Percentiles rank a stretch among this genome's conserved stretches.
These are phyloP conservation scores for Phytophthora uliginosa DNA, from an alignment of 352 stramenopile genomes.

Conservation along the genomic window DNA sequence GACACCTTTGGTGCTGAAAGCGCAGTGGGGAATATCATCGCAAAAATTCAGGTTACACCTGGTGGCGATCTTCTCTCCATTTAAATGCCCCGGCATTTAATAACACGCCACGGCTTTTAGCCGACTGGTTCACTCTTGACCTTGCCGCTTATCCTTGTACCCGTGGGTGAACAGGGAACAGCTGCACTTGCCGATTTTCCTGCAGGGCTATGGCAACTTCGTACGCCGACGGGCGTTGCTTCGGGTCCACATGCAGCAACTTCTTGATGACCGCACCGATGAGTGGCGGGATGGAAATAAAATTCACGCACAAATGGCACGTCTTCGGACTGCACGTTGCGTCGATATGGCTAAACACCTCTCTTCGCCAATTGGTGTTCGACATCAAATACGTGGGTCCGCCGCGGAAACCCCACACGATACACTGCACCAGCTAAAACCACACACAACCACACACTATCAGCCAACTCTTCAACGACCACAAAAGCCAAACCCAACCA, in stretches of 20 bases:
- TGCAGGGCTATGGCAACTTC: slow-evolving; percentile 78
- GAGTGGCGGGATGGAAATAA: slow-evolving; percentile 82
- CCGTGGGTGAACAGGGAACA: slow-evolving; percentile 54
- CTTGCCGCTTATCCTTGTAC: slow-evolving; percentile 19
- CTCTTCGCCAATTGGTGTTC: slow-evolving; percentile 73
- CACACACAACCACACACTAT: slow-evolving; percentile 7
- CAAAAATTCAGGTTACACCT: neutral
- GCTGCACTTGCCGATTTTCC: slow-evolving; percentile 66
- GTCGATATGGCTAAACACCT: slow-evolving; percentile 86
- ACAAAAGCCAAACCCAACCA: slow-evolving; percentile 5
- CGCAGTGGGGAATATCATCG: neutral
- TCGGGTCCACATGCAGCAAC: slow-evolving; percentile 78
- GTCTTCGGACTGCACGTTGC: slow-evolving; percentile 57
- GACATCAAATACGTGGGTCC: slow-evolving; percentile 68
- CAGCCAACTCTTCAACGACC: neutral
- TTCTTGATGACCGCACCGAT: slow-evolving; percentile 84
- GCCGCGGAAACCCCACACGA: slow-evolving; percentile 84
- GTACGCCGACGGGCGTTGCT: slow-evolving; percentile 72
- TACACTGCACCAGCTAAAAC: slow-evolving; percentile 76
- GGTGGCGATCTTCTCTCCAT: neutral
- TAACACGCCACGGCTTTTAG: neutral
- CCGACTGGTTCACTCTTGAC: neutral
- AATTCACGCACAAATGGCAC: slow-evolving; percentile 83
- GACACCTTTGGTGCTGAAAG: neutral
- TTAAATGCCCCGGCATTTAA: neutral